phyloP scores from a whole-genome alignment of 2,329 filamentous ascomycete genomes.

The Exophiala aquamarina region DNA sequence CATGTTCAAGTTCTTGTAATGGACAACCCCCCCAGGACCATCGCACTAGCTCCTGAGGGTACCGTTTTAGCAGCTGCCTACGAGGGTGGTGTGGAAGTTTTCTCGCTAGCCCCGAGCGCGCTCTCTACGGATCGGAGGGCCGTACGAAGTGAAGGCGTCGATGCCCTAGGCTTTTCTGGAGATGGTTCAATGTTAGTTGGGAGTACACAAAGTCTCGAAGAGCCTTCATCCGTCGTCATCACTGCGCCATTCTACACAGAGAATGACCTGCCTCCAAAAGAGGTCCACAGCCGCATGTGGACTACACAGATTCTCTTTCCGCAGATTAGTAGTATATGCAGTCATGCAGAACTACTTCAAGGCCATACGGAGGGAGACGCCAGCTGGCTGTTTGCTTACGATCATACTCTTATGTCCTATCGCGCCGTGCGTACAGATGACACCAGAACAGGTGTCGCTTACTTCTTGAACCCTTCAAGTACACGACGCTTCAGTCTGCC shows the following conservation, averaged over 20 bases:
- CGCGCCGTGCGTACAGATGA: constrained; percentile 74
- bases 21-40: constrained; percentile 74
- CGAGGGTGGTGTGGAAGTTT: constrained; percentile 84
- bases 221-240: constrained; percentile 71
- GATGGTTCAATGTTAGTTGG: constrained; percentile 78
- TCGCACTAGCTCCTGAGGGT: constrained; percentile 78
- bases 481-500: constrained; percentile 54
- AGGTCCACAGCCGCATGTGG: constrained; percentile 74
- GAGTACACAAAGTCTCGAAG: constrained; percentile 65
- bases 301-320: constrained; percentile 83
- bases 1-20: constrained; percentile 73
- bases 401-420: constrained; percentile 74
- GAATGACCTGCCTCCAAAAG: constrained; percentile 44
- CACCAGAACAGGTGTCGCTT: constrained; percentile 72
- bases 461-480: constrained; percentile 69
- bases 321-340: constrained; percentile 75
- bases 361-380: constrained; percentile 57
- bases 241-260: constrained; percentile 76
- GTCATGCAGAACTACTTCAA: constrained; percentile 69
- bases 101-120: constrained; percentile 66
- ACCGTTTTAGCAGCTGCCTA: constrained; percentile 82
- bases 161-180: constrained; percentile 71
- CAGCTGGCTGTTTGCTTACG: constrained; percentile 75
- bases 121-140: constrained; percentile 67
- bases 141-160: constrained; percentile 76